Conservation (phyloP, 305 asterid genomes). For the Plantago coronopus region DNA sequence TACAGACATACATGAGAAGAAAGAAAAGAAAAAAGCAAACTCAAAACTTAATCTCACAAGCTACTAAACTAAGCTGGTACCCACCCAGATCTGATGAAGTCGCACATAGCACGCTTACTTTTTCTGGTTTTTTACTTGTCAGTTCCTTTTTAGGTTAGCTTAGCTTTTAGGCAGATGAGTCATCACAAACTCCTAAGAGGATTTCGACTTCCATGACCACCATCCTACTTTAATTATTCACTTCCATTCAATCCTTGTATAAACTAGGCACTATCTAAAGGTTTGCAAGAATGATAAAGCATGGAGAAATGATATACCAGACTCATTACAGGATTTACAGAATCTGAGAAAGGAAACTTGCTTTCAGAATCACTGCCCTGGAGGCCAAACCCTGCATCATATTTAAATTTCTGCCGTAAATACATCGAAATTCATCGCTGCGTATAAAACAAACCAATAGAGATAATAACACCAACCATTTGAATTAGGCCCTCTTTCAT, state of each 20-base stretch:
- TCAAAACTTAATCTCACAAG: constrained; percentile 1
- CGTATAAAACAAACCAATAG: constrained; percentile 10
- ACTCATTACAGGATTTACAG: constrained; percentile 87
- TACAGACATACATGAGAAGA: not conserved
- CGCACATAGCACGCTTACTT: too few species aligned
- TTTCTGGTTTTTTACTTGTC: too few species aligned
- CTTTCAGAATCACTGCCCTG: constrained; percentile 45
- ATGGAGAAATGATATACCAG: constrained; percentile 47
- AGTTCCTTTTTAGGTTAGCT: too few species aligned
- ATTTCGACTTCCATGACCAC: too few species aligned
- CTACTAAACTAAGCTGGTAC: constrained; percentile 13
- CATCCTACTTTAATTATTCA: too few species aligned
- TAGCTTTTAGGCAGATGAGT: too few species aligned
- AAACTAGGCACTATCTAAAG: not conserved
- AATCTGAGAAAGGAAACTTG: constrained; percentile 64
- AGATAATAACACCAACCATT: constrained; percentile 50
- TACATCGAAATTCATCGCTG: constrained; percentile 15
- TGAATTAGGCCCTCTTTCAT: constrained; percentile 42
- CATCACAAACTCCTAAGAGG: too few species aligned
- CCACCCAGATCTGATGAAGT: too few species aligned
- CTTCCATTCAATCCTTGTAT: too few species aligned
- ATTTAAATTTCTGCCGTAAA: constrained; percentile 22
- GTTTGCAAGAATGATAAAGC: constrained; percentile 12
- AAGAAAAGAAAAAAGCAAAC: too few species aligned
- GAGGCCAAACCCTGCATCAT: constrained; percentile 49